phyloP scores from a whole-genome alignment of 108 stramenopile genomes.

The Chaetoceros tenuissimus region DNA sequence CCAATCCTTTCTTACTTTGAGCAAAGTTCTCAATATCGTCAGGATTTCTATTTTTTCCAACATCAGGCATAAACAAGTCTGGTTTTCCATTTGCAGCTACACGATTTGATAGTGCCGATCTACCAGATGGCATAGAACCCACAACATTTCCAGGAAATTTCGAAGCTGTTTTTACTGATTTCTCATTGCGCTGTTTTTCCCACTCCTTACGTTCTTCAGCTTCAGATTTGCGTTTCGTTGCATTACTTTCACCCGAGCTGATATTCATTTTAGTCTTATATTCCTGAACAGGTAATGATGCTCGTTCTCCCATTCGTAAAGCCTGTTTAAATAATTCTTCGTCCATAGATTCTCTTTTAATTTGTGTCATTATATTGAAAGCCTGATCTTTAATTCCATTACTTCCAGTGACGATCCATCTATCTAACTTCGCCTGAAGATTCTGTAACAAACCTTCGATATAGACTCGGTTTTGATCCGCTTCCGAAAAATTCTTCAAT shows the following conservation, averaged over 20 bases:
- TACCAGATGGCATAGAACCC: conserved; percentile 9
- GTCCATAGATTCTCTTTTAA: conserved; percentile 36
- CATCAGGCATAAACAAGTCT: conserved; percentile 34
- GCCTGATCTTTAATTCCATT: conserved; percentile 20
- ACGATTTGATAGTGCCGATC: conserved; percentile 38
- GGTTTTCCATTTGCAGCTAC: conserved; percentile 12
- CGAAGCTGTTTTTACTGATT: conserved; percentile 1
- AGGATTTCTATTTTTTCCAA: not conserved
- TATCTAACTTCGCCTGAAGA: conserved; percentile 43
- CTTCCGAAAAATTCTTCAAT: not conserved
- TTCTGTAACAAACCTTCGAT: conserved; percentile 48
- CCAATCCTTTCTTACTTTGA: not conserved
- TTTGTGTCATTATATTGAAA: conserved; percentile 55
- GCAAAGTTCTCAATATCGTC: not conserved
- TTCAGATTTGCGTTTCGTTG: conserved; percentile 18
- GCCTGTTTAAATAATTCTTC: conserved; percentile 21
- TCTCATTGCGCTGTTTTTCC: conserved; percentile 27
- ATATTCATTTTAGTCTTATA: conserved; percentile 15
- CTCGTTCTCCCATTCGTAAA: conserved; percentile 42
- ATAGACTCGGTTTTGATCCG: conserved; percentile 35
- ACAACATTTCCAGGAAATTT: conserved; percentile 7
- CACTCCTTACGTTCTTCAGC: conserved; percentile 43
- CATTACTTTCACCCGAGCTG: conserved; percentile 27
- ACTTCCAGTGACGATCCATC: conserved; percentile 52
- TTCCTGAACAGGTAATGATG: conserved; percentile 45